Conservation (phyloP, 208 protist species). For the Trypanosoma mega region DNA sequence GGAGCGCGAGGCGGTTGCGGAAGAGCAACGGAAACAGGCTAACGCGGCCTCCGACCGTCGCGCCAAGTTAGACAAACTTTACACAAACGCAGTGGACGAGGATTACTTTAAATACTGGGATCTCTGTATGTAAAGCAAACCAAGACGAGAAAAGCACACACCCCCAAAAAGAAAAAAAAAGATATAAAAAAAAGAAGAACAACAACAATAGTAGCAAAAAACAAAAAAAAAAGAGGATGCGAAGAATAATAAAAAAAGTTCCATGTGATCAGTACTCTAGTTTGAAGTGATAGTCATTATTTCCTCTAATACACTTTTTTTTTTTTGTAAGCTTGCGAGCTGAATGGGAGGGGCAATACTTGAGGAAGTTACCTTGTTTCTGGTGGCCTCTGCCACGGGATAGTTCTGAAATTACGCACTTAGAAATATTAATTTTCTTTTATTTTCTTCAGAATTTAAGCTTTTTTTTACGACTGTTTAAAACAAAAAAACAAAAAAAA, state of each 20-base stretch:
- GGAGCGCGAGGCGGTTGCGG: constrained; percentile 56
- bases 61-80: constrained; percentile 69
- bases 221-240: constrained; percentile 14
- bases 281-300: no score
- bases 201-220: constrained; percentile 1
- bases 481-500: no score
- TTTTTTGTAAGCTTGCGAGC: no score
- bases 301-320: no score
- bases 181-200: background rate
- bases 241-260: constrained; percentile 3
- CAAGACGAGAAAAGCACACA: background rate
- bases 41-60: constrained; percentile 46
- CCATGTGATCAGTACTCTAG: no score
- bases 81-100: constrained; percentile 87
- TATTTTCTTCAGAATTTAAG: no score
- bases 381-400: no score
- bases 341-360: no score
- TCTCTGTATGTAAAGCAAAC: constrained; percentile 53
- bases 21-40: constrained; percentile 67
- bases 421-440: no score
- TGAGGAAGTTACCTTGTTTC: no score
- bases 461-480: no score
- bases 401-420: no score
- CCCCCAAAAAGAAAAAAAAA: background rate
- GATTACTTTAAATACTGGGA: constrained; percentile 93